Evolutionary conservation across 116 monocot genomes (phyloP).

Genomic region (Thalassia testudinum): DNA sequence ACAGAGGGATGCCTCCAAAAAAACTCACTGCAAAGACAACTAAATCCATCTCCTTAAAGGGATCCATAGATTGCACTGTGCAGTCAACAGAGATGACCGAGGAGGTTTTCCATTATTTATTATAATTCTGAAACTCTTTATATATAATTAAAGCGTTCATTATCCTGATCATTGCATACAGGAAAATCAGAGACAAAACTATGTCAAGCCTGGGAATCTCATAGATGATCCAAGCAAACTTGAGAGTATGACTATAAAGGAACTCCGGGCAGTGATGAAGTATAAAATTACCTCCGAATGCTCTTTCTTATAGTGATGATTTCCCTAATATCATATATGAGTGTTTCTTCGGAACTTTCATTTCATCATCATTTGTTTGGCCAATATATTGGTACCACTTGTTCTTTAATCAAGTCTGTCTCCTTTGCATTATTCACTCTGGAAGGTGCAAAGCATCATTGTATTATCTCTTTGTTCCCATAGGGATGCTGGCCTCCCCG

Average conservation of each 20-base stretch:
- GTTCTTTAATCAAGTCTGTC: background rate
- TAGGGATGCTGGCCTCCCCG: constrained; percentile 18
- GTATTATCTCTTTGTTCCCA: background rate
- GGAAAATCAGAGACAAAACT: too few relatives aligned
- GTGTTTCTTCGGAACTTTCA: background rate
- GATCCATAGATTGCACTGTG: too few relatives aligned
- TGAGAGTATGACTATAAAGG: constrained; percentile 20
- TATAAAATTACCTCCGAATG: constrained; percentile 3
- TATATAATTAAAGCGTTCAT: too few relatives aligned
- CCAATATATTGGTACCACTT: background rate
- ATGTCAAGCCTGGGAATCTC: background rate
- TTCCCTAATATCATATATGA: background rate
- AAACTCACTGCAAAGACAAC: too few relatives aligned
- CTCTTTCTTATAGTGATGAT: background rate
- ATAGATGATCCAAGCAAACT: constrained; percentile 9
- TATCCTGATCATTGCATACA: too few relatives aligned
- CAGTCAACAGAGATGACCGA: too few relatives aligned
- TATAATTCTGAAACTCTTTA: too few relatives aligned
- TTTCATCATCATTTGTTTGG: background rate
- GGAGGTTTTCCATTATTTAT: too few relatives aligned
- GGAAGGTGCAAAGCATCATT: too few relatives aligned
- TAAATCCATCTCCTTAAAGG: too few relatives aligned
- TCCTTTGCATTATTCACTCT: too few relatives aligned
- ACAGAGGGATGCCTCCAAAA: too few relatives aligned
- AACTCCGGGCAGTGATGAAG: constrained; percentile 21